A percentile compares a stretch with the other conserved stretches of the same genome.
These are phyloP conservation scores for Prunus davidiana DNA, from an alignment of 306 rosid species.

Conservation along the genomic window DNA sequence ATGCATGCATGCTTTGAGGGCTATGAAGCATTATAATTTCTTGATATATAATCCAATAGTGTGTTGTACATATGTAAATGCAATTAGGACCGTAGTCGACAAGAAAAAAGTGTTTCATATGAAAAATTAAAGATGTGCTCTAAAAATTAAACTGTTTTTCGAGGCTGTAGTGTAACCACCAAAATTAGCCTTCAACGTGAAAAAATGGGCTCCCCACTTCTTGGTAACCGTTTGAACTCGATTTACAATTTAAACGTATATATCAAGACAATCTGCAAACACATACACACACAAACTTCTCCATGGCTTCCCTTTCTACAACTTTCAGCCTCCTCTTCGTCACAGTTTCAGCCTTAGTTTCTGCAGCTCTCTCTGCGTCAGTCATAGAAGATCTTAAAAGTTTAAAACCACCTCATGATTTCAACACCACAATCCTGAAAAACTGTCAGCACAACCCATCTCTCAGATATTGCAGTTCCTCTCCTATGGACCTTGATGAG, in stretches of 20 bases:
- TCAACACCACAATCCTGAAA: conserved; percentile 51
- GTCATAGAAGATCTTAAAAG: conserved; percentile 62
- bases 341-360: conserved; percentile 12
- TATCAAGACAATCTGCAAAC: neutral
- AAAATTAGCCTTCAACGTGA: neutral
- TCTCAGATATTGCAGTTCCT: conserved; percentile 59
- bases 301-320: conserved; percentile 49
- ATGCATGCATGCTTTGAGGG: too few relatives aligned
- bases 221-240: conserved; percentile 22
- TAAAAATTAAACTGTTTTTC: neutral
- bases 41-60: too few relatives aligned
- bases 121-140: neutral
- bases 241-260: neutral
- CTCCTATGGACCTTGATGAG: conserved; percentile 48
- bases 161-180: neutral
- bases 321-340: conserved; percentile 23
- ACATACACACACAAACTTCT: conserved; percentile 3
- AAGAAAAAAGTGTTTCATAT: too few relatives aligned
- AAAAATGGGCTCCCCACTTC: conserved; percentile 6
- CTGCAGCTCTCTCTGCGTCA: conserved; percentile 35
- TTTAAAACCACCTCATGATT: conserved; percentile 55
- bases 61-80: too few relatives aligned
- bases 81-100: too few relatives aligned
- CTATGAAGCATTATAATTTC: too few relatives aligned
- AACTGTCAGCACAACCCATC: conserved; percentile 63